A percentile compares a stretch with the other conserved stretches of the same genome.
Evolutionary conservation across 805 yeast species (phyloP).

Genomic region (Priceomyces haplophilus): DNA sequence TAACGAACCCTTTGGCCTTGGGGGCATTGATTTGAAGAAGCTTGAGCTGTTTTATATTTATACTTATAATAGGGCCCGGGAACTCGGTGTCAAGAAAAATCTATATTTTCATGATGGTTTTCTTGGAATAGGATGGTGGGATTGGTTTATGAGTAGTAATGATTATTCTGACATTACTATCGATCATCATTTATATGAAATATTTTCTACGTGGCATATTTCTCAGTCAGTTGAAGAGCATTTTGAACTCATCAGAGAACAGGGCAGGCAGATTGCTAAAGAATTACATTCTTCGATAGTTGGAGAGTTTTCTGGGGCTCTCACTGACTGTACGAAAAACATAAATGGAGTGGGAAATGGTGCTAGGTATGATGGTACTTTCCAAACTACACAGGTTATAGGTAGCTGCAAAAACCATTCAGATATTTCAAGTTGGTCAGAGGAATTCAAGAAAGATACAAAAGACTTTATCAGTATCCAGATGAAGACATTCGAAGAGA

Average conservation of each 20-base stretch:
- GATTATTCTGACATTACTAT: constrained; percentile 13
- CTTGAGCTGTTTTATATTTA: constrained; percentile 20
- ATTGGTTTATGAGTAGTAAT: constrained; percentile 11
- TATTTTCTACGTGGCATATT: constrained; percentile 17
- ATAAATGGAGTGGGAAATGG: constrained; percentile 67
- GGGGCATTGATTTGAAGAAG: constrained; percentile 16
- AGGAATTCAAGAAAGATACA: constrained; percentile 42
- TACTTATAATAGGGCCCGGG: constrained; percentile 13
- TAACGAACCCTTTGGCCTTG: constrained; percentile 29
- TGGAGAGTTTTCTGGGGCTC: constrained; percentile 75
- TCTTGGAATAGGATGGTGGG: constrained; percentile 16
- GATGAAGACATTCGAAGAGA: constrained; percentile 47
- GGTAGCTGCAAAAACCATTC: constrained; percentile 48
- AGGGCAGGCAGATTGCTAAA: constrained; percentile 27
- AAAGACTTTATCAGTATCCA: constrained; percentile 60
- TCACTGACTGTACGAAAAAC: constrained; percentile 71
- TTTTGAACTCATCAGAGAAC: constrained; percentile 9
- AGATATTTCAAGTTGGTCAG: constrained; percentile 41
- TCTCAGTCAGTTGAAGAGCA: constrained; percentile 12
- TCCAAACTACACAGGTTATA: constrained; percentile 16
- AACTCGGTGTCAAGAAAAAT: constrained; percentile 8
- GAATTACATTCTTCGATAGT: constrained; percentile 48
- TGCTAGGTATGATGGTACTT: constrained; percentile 56
- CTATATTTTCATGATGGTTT: constrained; percentile 17
- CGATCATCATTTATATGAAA: constrained; percentile 28